Percentiles rank a stretch among this genome's conserved stretches.
These are phyloP conservation scores for Myotisia sp. DNA, from an alignment of 2,329 filamentous ascomycete species.

Conservation along the genomic window DNA sequence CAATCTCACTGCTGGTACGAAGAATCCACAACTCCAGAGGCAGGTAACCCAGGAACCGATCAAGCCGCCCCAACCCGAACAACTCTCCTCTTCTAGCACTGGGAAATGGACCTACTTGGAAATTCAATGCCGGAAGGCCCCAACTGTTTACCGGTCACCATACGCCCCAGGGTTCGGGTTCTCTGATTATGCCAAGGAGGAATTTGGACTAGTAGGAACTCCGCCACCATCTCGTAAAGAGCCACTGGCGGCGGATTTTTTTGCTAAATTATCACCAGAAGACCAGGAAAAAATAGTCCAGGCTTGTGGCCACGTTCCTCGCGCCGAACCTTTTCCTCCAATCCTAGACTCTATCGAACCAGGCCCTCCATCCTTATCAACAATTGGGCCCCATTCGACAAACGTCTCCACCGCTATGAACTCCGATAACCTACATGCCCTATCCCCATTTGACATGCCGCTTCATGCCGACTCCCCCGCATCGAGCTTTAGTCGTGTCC, in stretches of 20 bases:
- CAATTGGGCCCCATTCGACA: slow-evolving; percentile 22
- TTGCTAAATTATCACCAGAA: slow-evolving; percentile 25
- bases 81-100: slow-evolving; percentile 11
- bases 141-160: slow-evolving; percentile 30
- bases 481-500: slow-evolving; percentile 30
- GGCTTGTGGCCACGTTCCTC: slow-evolving; percentile 28
- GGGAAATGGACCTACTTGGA: slow-evolving; percentile 29
- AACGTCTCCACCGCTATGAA: slow-evolving; percentile 7
- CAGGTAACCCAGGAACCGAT: slow-evolving; percentile 20
- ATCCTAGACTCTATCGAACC: slow-evolving; percentile 12
- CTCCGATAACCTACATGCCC: slow-evolving; percentile 14
- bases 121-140: slow-evolving; percentile 24
- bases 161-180: slow-evolving; percentile 32
- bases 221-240: slow-evolving; percentile 23
- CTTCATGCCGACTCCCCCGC: slow-evolving; percentile 30
- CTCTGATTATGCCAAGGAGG: slow-evolving; percentile 28
- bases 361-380: no score
- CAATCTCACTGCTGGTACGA: slow-evolving; percentile 21
- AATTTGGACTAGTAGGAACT: slow-evolving; percentile 24
- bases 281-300: slow-evolving; percentile 31
- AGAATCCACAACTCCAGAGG: slow-evolving; percentile 26
- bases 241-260: slow-evolving; percentile 31
- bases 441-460: slow-evolving; percentile 32
- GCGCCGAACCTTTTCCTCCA: slow-evolving; percentile 13
- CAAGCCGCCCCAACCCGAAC: slow-evolving; percentile 11